A percentile compares a stretch with the other conserved stretches of the same genome.
phyloP scores from a whole-genome alignment of 2,329 filamentous ascomycete species.

The Beauveria medogensis region DNA sequence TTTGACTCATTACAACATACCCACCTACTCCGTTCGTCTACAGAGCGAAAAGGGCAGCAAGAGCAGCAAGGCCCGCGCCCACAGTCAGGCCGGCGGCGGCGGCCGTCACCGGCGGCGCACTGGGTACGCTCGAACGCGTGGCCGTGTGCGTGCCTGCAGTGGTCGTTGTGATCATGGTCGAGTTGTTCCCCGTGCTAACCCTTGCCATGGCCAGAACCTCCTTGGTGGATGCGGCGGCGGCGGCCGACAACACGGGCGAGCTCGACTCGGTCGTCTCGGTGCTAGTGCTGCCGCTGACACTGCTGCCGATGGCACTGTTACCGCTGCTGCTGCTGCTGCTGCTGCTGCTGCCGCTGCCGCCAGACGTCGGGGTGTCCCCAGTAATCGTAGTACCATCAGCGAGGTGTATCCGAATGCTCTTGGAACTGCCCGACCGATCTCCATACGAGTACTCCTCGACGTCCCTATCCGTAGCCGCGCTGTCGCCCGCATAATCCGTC shows the following conservation, averaged over 20 bases:
- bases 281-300: neutral
- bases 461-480: conserved; percentile 21
- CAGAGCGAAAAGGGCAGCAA: neutral
- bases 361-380: neutral
- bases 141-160: neutral
- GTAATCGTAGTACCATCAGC: neutral
- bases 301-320: neutral
- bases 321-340: neutral
- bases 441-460: conserved; percentile 34
- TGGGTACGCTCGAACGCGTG: neutral
- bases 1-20: neutral
- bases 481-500: conserved; percentile 35
- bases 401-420: conserved; percentile 31
- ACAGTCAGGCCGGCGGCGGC: neutral
- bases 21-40: neutral
- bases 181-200: neutral
- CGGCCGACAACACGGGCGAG: neutral
- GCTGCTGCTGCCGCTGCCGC: neutral
- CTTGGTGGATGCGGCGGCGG: neutral
- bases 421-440: conserved; percentile 32
- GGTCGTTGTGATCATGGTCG: neutral
- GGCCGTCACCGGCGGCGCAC: neutral
- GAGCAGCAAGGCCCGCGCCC: neutral
- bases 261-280: neutral
- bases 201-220: neutral